Base-by-base conservation (phyloP, 2,329 filamentous ascomycete species). In the Claviceps citrina region DNA sequence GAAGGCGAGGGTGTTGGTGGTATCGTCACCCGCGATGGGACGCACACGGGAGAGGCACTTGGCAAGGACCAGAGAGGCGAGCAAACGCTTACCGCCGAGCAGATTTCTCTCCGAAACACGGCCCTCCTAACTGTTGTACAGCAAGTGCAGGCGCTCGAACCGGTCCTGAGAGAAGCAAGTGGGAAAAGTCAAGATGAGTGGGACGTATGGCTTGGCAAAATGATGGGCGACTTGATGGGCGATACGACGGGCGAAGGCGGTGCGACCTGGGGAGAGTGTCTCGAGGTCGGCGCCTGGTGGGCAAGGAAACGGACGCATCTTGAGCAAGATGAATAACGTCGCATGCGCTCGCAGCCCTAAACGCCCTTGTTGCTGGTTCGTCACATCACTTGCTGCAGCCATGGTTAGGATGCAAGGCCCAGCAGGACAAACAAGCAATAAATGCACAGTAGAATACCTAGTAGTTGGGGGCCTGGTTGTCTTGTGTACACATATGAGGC, bases 151-250 rank as follows among this genome's bases (percentile, higher is more conserved):
- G 81, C 80, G 46, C 64, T 95, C 51, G 87, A 95, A 59, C 84
- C 84, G 5, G 63, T 91, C 43, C 64, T 95, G 49, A 75, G 82
- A 50, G 82, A 93, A 51, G 76, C 77, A 34, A 93, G 82, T 53
- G 82, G 81, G 12, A 93, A 93, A 66, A 84, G 81, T 51, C 76
- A 83, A 54, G 85, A 93, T 49, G 87, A 95, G 62, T 95, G 86
- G 86, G 83, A 93, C 57, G 68, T 76, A 31, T 95, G 87, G 87
- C 76, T 83, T 62, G 77, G 79, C 31, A 84, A 80, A 59, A 84
- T 94, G 81, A 89, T 85, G 71, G 73, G 75, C 35, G 81, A 91
- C 58, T 61, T 95, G 52, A 70, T 93, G 54, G 77, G 75, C 35
- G 81, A 91, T 59, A 61, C 94, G 52, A 70, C 93, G 54, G 77